Conservation (phyloP, 106 monocot genomes). For the Apostasia shenzhenica region DNA sequence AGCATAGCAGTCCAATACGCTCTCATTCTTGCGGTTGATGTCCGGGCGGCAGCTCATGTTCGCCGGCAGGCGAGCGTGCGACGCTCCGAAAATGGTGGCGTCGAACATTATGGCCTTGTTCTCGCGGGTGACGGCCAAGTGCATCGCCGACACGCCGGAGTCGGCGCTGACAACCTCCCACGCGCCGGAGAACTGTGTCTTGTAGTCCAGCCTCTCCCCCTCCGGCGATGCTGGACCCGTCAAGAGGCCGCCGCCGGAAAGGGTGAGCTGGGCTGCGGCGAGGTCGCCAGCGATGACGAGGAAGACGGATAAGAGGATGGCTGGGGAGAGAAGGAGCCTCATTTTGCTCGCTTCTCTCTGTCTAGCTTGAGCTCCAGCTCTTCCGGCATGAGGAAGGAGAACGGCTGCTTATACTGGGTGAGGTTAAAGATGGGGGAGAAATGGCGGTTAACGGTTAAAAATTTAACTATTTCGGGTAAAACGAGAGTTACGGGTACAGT, state of each 20-base stretch:
- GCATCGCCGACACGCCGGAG: conserved; percentile 86
- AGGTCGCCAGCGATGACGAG: conserved; percentile 7
- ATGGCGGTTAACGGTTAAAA: too few species aligned
- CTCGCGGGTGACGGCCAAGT: conserved; percentile 37
- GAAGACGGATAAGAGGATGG: conserved; percentile 5
- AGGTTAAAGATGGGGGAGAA: too few species aligned
- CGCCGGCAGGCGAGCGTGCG: conserved; percentile 20
- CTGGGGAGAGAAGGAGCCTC: background rate
- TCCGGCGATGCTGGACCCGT: background rate
- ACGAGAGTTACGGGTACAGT: too few species aligned
- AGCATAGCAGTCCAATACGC: conserved; percentile 47
- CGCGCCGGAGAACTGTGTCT: conserved; percentile 14
- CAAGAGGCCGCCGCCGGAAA: background rate
- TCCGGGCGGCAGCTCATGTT: conserved; percentile 30
- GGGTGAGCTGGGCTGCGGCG: conserved; percentile 8
- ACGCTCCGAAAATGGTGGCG: conserved; percentile 21
- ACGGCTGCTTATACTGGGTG: too few species aligned
- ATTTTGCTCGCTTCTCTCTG: background rate
- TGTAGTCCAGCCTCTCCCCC: background rate
- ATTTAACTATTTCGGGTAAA: too few species aligned
- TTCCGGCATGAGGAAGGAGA: too few species aligned
- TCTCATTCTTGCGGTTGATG: conserved; percentile 1
- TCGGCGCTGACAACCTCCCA: conserved; percentile 53
- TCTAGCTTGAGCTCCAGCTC: too few species aligned
- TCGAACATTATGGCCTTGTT: conserved; percentile 80